Percentiles rank a stretch among this genome's conserved stretches.
Conservation (phyloP, 371 early-diverging fungal genomes). For the Zancudomyces culisetae region DNA sequence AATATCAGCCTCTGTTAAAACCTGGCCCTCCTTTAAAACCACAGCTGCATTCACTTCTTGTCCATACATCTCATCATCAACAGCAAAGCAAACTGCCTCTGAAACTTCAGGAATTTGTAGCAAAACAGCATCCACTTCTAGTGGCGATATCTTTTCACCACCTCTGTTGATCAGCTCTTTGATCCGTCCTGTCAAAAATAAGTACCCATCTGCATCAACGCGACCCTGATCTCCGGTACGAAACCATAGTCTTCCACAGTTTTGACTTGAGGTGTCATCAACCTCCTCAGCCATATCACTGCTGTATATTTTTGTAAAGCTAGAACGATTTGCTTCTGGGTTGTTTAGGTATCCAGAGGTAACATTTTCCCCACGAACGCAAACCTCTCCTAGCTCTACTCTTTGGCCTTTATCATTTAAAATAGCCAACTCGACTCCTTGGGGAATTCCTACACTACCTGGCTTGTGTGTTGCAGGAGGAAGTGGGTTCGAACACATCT, state of each 20-base stretch:
- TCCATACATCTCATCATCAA: slow-evolving; percentile 54
- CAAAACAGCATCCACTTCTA: slow-evolving; percentile 64
- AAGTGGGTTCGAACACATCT: slow-evolving; percentile 70
- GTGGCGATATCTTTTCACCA: slow-evolving; percentile 59
- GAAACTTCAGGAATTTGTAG: slow-evolving; percentile 44
- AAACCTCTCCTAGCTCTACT: slow-evolving; percentile 51
- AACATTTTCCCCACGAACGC: slow-evolving; percentile 61
- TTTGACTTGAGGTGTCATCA: slow-evolving; percentile 18
- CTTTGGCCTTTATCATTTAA: slow-evolving; percentile 25
- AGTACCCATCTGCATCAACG: slow-evolving; percentile 46
- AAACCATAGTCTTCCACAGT: slow-evolving; percentile 32
- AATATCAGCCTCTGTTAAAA: slow-evolving; percentile 29
- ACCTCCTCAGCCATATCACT: not conserved
- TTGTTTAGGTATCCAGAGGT: slow-evolving; percentile 66
- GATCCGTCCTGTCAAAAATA: slow-evolving; percentile 54
- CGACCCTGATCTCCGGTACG: slow-evolving; percentile 68
- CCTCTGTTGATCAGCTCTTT: slow-evolving; percentile 68
- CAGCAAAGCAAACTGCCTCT: slow-evolving; percentile 63
- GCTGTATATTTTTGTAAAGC: slow-evolving; percentile 25
- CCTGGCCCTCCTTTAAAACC: slow-evolving; percentile 26
- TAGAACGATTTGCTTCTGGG: slow-evolving; percentile 44
- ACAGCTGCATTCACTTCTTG: slow-evolving; percentile 67
- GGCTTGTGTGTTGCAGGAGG: slow-evolving; percentile 55
- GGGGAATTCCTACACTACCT: slow-evolving; percentile 63
- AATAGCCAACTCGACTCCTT: slow-evolving; percentile 59